Conservation (phyloP, 768 basidiomycete genomes). For the Neoboletus brunneissimus region DNA sequence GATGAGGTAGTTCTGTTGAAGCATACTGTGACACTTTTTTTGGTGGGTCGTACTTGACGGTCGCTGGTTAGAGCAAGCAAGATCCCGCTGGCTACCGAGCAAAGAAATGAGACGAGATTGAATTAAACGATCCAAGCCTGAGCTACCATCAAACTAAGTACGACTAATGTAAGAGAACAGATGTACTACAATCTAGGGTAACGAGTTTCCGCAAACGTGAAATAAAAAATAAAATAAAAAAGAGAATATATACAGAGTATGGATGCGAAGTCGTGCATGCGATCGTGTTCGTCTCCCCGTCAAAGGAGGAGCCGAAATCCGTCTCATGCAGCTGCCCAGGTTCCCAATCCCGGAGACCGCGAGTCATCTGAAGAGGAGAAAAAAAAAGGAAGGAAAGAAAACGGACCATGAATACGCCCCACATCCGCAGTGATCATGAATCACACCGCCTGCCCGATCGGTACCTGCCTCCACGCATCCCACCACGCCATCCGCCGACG, state of each 20-base stretch:
- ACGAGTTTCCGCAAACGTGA: neutral
- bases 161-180: neutral
- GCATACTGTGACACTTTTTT: neutral
- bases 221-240: too few relatives aligned
- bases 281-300: neutral
- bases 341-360: neutral
- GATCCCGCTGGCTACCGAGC: neutral
- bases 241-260: neutral
- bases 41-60: neutral
- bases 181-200: neutral
- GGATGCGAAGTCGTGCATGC: too few relatives aligned
- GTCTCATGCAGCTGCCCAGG: neutral
- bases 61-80: neutral
- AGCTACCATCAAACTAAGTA: neutral
- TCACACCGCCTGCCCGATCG: conserved; percentile 37
- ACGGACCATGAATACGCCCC: neutral
- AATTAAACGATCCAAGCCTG: neutral
- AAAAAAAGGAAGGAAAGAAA: too few relatives aligned
- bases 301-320: neutral
- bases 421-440: too few relatives aligned
- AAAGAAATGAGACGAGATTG: neutral
- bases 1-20: neutral
- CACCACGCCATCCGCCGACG: conserved; percentile 38
- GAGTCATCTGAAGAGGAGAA: neutral
- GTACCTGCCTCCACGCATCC: conserved; percentile 37